Base-by-base conservation (phyloP, 2,329 filamentous ascomycete genomes). In the Cladosporium sp. region DNA sequence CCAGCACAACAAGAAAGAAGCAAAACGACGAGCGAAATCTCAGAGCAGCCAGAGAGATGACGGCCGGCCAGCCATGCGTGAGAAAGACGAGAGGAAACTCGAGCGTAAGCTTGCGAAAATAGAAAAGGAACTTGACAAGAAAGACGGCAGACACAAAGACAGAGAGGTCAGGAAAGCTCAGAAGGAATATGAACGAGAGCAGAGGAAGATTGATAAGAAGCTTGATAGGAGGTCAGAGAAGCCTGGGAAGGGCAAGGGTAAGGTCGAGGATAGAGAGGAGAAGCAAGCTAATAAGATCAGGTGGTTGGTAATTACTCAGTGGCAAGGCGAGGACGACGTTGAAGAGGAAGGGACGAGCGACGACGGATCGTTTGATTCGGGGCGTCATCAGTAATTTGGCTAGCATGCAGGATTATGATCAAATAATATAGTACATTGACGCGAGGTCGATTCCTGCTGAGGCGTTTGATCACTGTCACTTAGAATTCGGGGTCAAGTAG, bases 211-310 rank as follows among this genome's bases (percentile, higher is more conserved):
- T n/a, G 50, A 42, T 2, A 40, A 22, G 34, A 40, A 52, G 20
- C 15, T 52, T 5, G 50, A 28, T 20, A 39, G 38, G 9, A 11
- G 20, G 12, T 15, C 25, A 17, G 12, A 9, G 6, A 55, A 55
- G 39, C 5, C 15, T 3, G 51, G n/a, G 12, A 40, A 30, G 36
- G 37, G 25, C 17, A 52, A 42, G 9, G 49, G 39, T 17, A 59
- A 50, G 28, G 25, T 12, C 12, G 52, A 34, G 22, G 61, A 58
- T 51, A 28, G 47, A 6, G 62, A 66, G 55, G 57, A 61, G 50
- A 65, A 68, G 59, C 61, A 66, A 25, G 66, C 64, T 4, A 66
- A 66, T 52, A 61, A 68, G 34, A 66, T 69, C 36, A 50, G 65
- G 14, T 70, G 67, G 65, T 51, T 69, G 51, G 63, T 69, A 11